Evolutionary conservation across 108 stramenopile species (phyloP), one percentile per base, ranked within the genome.

Genomic region (Skeletonema tropicum): DNA sequence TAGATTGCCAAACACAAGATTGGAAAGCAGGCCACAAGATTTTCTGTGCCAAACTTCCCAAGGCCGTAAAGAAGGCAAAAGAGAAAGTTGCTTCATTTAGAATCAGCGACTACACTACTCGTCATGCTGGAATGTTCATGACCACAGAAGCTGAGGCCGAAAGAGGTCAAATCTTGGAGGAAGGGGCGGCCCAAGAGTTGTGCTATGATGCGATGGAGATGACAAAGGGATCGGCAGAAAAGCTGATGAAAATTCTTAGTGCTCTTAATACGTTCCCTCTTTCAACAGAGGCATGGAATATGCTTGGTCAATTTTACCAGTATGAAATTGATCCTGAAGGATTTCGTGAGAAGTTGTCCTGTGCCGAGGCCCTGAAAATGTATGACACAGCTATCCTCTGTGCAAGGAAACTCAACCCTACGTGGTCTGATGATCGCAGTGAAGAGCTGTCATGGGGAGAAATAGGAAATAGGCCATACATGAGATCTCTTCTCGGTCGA

Each of bases 121-220:
- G 26, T 14, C 30, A 66, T 66, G 45, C 29, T 66, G 66, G 66
- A 25, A 31, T 41, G 25, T 64, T 66, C 66, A 48, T 66, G 66
- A 48, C 49, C 11, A 66, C 66, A 5, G 66, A 45, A 31, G 66
- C 66, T 66, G 36, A 66, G 30, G 66, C 66, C 25, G 19, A 21
- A 14, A 45, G 66, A 10, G 66, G 66, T 29, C 17, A 66, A 66
- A 66, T 66, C 42, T 1, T 49, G 1, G 66, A 66, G 66, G 66
- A 66, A 42, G 6, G 42, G 14, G 45, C 21, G 14, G 66, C 66
- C 49, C 66, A 66, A 30, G 25, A 42, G 3, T 0, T 66, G 10
- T 66, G 66, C 66, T 66, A 48, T 45, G 42, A 66, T 46, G 65
- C 65, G 11, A 66, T 66, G 65, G 65, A 66, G 2, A 66, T 66